A percentile compares a stretch with the other conserved stretches of the same genome.
Evolutionary conservation across 306 rosid genomes (phyloP).

Genomic region (Acacia crassicarpa): DNA sequence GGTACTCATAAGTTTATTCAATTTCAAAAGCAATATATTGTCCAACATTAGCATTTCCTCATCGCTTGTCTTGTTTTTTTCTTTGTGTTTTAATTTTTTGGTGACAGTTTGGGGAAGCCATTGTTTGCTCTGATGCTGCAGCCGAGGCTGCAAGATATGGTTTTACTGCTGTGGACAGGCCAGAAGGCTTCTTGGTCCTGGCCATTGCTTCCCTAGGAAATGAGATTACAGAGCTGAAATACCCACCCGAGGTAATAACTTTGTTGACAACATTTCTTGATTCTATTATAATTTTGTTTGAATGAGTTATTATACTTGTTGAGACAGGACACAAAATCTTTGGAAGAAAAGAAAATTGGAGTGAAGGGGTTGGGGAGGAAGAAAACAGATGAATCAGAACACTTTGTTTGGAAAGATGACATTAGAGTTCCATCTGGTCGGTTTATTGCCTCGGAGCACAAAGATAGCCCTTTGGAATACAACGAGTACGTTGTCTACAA

Average conservation of each 20-base stretch:
- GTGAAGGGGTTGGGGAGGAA: conserved; percentile 73
- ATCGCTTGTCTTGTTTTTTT: neutral
- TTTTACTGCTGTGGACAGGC: conserved; percentile 78
- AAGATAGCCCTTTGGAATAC: conserved; percentile 70
- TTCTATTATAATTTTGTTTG: neutral
- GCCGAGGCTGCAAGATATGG: conserved; percentile 84
- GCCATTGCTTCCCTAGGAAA: conserved; percentile 81
- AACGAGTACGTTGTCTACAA: conserved; percentile 77
- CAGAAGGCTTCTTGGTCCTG: conserved; percentile 84
- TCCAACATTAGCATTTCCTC: conserved; percentile 2
- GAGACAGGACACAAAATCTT: conserved; percentile 57
- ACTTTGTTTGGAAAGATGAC: conserved; percentile 75
- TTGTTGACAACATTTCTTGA: neutral
- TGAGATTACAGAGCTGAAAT: conserved; percentile 45
- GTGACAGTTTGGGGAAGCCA: conserved; percentile 69
- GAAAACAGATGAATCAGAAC: conserved; percentile 79
- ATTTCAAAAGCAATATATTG: neutral
- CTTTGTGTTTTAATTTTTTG: too few species aligned
- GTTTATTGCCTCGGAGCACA: conserved; percentile 57
- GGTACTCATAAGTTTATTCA: conserved; percentile 41
- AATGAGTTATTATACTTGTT: neutral
- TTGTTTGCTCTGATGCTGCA: conserved; percentile 80
- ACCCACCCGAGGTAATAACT: conserved; percentile 52
- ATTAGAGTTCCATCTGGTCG: conserved; percentile 80
- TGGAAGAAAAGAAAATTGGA: conserved; percentile 65